Evolutionary conservation across 305 asterid genomes (phyloP), one percentile per base, ranked within the genome.

Genomic region (Solanum chacoense): DNA sequence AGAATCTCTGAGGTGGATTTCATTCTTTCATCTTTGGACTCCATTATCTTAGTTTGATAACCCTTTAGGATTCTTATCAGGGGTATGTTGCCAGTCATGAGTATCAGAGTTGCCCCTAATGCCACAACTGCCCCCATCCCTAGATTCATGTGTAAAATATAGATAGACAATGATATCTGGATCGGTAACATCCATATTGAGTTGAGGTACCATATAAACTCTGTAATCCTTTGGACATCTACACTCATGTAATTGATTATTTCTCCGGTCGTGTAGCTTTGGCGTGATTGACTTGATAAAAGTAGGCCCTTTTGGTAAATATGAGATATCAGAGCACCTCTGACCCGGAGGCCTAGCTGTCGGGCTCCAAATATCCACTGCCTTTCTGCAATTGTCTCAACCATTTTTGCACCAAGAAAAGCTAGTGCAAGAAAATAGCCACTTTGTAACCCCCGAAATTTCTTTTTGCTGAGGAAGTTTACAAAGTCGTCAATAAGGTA

Each of bases 321-420:
- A 34, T 93, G 98, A 42, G 99, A 97, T 90, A 96, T 95, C 90
- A 97, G 90, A 10, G 98, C 93, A 9, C 98, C 98, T 90, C 98
- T 92, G 8, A 97, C 86, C 63, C 99, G 94, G 87, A 97, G 98
- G 40, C 98, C 98, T 40, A 97, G 94, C 91, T 95, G 98, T 8
- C 98, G 94, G 9, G 99, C 98, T 71, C 99, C 99, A 59, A 95
- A 97, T 26, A 95, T 94, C 99, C 99, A 97, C 90, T 97, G 99
- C 95, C 99, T 92, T 88, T 97, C 98, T 38, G 98, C 91, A 83
- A 91, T 90, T 4, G 98, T 97, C 93, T 96, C 99, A 13, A 97
- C 91, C 85, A 97, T 72, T 86, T 97, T 97, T 14, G 99, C 99
- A 8, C 92, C 93, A 9, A 97, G 96, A 90, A 97, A 97, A 87